Evolutionary conservation across 345 rosid species (phyloP), one percentile per base, ranked within the genome.

Genomic region (Atalantia buxifolia): DNA sequence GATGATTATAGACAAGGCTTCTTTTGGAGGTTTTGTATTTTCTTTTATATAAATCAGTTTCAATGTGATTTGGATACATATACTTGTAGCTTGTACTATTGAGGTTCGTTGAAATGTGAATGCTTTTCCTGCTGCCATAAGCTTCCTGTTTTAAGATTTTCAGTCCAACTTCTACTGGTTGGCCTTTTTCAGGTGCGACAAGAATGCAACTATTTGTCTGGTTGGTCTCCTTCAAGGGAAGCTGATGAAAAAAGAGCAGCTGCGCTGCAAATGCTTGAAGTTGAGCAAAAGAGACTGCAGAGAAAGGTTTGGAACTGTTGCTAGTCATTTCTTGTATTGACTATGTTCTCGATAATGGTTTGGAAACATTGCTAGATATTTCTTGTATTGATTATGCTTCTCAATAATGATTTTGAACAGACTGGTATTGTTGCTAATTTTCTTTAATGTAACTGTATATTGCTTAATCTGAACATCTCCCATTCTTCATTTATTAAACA

Each of bases 151-250:
- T 40, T 25, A 31, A 38, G 38, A 74, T 62, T 64, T 55, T 65
- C 14, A 10, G n/a, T 35, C 61, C 61, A 13, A 65, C 48, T 21
- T 57, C 48, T 62, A 48, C 59, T 65, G 2, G 35, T 21, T 73
- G 59, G 53, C 42, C 22, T 28, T 33, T 72, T 78, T 68, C 82
- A 95, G 99, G 94, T 93, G 62, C 96, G 95, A 48, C 80, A 82
- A 83, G 93, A 95, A 84, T 92, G 97, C 78, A 84, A 89, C 75
- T 86, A 91, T 83, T 77, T 92, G 56, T 89, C 94, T 50, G 99
- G 98, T 83, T 73, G 85, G 83, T 83, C 76, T 69, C 85, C 87
- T 31, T 77, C 89, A 53, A 87, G 84, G 73, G 84, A 78, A 75
- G 82, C 79, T 82, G 85, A 89, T 74, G 75, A 84, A 66, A 87